Evolutionary conservation across 1,284 basidiomycete species (phyloP).

Genomic region (Neotropicomus parvogracilis): DNA sequence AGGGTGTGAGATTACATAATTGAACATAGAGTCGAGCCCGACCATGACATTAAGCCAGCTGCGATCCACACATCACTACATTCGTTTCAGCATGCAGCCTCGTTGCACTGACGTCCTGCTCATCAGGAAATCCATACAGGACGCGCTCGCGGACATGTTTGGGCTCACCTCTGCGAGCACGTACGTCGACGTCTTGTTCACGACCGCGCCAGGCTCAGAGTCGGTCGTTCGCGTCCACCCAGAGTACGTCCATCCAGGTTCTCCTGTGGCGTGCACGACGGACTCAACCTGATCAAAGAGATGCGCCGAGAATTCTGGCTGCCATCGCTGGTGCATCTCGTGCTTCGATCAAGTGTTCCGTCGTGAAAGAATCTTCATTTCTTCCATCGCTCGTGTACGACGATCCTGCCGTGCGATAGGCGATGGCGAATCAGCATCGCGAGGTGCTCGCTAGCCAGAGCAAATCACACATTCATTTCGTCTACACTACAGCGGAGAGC

Average conservation of each 20-base stretch:
- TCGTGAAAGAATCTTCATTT: slow-evolving; percentile 40
- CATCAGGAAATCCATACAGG: slow-evolving; percentile 42
- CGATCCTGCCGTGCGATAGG: slow-evolving; percentile 9
- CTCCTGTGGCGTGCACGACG: neutral
- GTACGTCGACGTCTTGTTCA: slow-evolving; percentile 42
- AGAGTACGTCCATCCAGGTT: slow-evolving; percentile 19
- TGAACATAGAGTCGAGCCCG: neutral
- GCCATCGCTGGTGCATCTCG: slow-evolving; percentile 34
- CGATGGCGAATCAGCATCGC: slow-evolving; percentile 15
- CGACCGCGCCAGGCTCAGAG: slow-evolving; percentile 31
- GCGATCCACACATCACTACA: slow-evolving; percentile 35
- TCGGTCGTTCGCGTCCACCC: slow-evolving; percentile 37
- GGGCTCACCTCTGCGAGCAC: slow-evolving; percentile 38
- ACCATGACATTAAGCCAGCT: slow-evolving; percentile 21
- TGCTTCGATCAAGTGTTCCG: slow-evolving; percentile 32
- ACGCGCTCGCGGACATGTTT: slow-evolving; percentile 41
- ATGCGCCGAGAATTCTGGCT: slow-evolving; percentile 39
- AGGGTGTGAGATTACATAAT: slow-evolving; percentile 24
- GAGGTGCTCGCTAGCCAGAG: neutral
- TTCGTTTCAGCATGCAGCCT: slow-evolving; percentile 36
- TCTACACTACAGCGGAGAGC: slow-evolving; percentile 1
- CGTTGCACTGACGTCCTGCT: slow-evolving; percentile 36
- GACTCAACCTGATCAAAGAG: slow-evolving; percentile 27
- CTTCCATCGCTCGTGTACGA: slow-evolving; percentile 36
- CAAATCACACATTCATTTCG: slow-evolving; percentile 1